Percentiles rank a stretch among this genome's conserved stretches.
phyloP scores from a whole-genome alignment of 805 yeast species.

The Myxozyma melibiosi region DNA sequence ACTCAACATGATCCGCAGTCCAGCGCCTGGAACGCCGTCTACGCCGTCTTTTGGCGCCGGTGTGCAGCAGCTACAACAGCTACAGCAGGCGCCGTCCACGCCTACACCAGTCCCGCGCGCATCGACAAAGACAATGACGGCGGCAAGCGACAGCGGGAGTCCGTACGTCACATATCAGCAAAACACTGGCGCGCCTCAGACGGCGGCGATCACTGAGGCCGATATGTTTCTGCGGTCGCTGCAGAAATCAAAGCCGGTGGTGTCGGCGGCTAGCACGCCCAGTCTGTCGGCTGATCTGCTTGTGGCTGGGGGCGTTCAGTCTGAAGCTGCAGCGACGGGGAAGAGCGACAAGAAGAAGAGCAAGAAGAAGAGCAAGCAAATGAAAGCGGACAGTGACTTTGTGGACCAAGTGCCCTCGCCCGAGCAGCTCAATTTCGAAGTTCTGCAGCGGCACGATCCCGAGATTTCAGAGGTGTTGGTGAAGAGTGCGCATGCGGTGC shows the following conservation, averaged over 20 bases:
- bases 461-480: constrained; percentile 41
- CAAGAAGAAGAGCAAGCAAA: constrained; percentile 1
- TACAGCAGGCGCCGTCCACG: not conserved
- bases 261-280: too few relatives aligned
- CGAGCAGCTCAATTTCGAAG: constrained; percentile 38
- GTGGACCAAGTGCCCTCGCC: not conserved
- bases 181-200: constrained; percentile 7
- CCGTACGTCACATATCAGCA: constrained; percentile 3
- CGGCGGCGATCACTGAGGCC: constrained; percentile 7
- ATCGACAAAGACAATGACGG: not conserved
- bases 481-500: constrained; percentile 47
- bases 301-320: too few relatives aligned
- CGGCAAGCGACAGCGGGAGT: not conserved
- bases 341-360: not conserved
- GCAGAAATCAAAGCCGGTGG: too few relatives aligned
- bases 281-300: too few relatives aligned
- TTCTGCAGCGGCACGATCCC: constrained; percentile 44
- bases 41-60: too few relatives aligned
- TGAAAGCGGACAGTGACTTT: not conserved
- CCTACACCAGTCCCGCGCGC: not conserved
- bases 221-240: constrained; percentile 21
- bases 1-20: constrained; percentile 2
- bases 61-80: not conserved
- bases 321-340: not conserved
- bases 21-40: not conserved